Evolutionary conservation across 495 filamentous ascomycete species (phyloP), one percentile per base, ranked within the genome.

Genomic region (Corynascus novoguineensis): DNA sequence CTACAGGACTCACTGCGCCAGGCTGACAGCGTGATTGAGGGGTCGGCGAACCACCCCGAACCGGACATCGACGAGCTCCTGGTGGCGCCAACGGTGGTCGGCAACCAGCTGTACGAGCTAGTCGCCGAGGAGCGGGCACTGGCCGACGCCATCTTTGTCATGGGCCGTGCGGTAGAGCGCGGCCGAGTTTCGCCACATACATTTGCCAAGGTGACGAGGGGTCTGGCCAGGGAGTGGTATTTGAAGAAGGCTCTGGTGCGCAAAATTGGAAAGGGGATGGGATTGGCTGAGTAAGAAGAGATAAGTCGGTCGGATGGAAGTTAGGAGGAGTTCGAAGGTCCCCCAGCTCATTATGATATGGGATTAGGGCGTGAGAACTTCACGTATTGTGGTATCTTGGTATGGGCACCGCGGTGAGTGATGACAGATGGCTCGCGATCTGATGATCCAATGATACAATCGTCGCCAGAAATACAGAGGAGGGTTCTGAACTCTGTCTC

Each of bases 21-120:
- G 44, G 92, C 93, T 3, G 92, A 97, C 66, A 75, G 72, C 14
- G 85, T 92, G 17, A 88, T 97, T 46, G 79, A 82, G 27, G 78
- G 81, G 34, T 84, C 84, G 3, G 76, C 81, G 56, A 70, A 72
- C 19, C 67, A 73, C 27, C 73, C 76, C 5, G 71, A 73, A 28
- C 78, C 78, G 7, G 74, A 69, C 50, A 85, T 97, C 45, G 93
- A 98, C 73, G 88, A 95, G 28, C 77, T 97, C 31, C 78, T 98
- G 10, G 89, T 97, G n/a, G 91, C 92, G 6, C 89, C 91, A 1
- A 95, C 91, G 0, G 88, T 97, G 4, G 92, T 96, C 21, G 90
- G 86, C 7, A 88, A 87, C 62, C 93, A 98, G 78, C 73, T 98
- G 53, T 98, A 96, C 69, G 84, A 86, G 55, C 74, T 91, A 3